A percentile compares a stretch with the other conserved stretches of the same genome.
phyloP scores from a whole-genome alignment of 176 grass and related monocot genomes.

The Poa pratensis region DNA sequence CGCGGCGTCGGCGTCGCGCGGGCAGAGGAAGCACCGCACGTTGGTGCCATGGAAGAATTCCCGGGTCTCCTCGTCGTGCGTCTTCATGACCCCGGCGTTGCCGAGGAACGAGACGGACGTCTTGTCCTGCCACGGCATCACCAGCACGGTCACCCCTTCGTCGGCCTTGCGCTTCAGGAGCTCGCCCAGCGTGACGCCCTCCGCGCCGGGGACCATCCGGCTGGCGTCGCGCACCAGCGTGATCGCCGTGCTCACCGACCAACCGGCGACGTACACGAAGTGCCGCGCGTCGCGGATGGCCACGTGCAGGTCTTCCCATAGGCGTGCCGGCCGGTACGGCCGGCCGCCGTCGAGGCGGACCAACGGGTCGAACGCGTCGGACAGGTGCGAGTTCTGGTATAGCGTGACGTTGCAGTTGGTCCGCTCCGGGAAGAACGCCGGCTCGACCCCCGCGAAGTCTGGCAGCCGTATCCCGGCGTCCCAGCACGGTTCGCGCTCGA shows the following conservation, averaged over 20 bases:
- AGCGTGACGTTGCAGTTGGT: slow-evolving; percentile 61
- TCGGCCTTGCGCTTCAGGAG: slow-evolving; percentile 80
- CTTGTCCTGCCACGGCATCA: slow-evolving; percentile 93
- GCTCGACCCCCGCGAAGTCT: slow-evolving; percentile 45
- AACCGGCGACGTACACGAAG: slow-evolving; percentile 79
- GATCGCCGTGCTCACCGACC: slow-evolving; percentile 74
- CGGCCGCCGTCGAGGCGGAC: slow-evolving; percentile 44
- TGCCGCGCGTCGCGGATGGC: slow-evolving; percentile 66
- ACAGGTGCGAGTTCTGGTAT: slow-evolving; percentile 81
- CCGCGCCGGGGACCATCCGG: slow-evolving; percentile 59
- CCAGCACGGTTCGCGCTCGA: slow-evolving; percentile 62
- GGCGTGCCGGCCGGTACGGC: slow-evolving; percentile 46
- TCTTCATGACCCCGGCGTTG: slow-evolving; percentile 77
- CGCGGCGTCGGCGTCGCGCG: slow-evolving; percentile 56
- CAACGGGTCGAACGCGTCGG: slow-evolving; percentile 50
- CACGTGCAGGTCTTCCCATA: slow-evolving; percentile 76
- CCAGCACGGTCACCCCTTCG: slow-evolving; percentile 77
- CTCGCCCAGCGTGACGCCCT: slow-evolving; percentile 70
- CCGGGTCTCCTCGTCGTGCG: slow-evolving; percentile 79
- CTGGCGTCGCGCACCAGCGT: slow-evolving; percentile 71
- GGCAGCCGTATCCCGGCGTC: slow-evolving; percentile 51
- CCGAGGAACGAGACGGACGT: slow-evolving; percentile 76
- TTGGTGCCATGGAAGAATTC: slow-evolving; percentile 67
- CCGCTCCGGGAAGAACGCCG: slow-evolving; percentile 67
- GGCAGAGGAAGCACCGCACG: slow-evolving; percentile 89